Base-by-base conservation (phyloP, 345 rosid species). In the Salix exigua region DNA sequence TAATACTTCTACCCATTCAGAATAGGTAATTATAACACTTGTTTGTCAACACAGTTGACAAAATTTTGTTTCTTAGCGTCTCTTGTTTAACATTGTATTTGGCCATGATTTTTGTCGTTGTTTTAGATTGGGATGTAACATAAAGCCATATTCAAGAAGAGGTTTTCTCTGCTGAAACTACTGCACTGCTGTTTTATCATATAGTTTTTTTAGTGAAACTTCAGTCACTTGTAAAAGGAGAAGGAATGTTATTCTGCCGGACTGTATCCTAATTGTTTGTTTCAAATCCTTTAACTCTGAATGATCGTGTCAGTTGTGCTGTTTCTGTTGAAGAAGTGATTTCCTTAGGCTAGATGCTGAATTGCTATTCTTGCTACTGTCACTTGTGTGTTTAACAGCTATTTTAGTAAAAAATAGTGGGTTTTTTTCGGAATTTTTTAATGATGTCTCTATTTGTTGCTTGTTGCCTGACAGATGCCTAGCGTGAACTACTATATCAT, bases 401-500 rank as follows among this genome's bases (percentile, higher is more conserved):
- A 5, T 58, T 58, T 3, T 55, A 23, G 40, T 14, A 18, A 40
- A 25, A 18, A 26, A 25, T 40, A 7, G 11, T 61, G 55, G 6
- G 11, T 60, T 73, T 73, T 73, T 16, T 25, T 38, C n/a, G 19
- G 11, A 61, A 40, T 10, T 40, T 28, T 64, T 5, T 75, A 33
- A 50, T 50, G 71, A 44, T 28, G 28, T 28, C 23, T 12, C 9
- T n/a, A n/a, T 33, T 66, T 31, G 60, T 64, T 74, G 9, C 25
- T 73, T 64, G 68, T 31, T 46, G 19, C 68, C 40, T 64, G 77
- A 35, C 77, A 75, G 71, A 66, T 66, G 77, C 77, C 18, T 75
- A 75, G 71, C 33, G 26, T 65, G 48, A 66, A 38, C 38, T 65
- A 30, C 48, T 21, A 23, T 35, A 48, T 33, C n/a, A 26, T 25